Evolutionary conservation across 768 basidiomycete genomes (phyloP).

Genomic region (Lactarius quietus): DNA sequence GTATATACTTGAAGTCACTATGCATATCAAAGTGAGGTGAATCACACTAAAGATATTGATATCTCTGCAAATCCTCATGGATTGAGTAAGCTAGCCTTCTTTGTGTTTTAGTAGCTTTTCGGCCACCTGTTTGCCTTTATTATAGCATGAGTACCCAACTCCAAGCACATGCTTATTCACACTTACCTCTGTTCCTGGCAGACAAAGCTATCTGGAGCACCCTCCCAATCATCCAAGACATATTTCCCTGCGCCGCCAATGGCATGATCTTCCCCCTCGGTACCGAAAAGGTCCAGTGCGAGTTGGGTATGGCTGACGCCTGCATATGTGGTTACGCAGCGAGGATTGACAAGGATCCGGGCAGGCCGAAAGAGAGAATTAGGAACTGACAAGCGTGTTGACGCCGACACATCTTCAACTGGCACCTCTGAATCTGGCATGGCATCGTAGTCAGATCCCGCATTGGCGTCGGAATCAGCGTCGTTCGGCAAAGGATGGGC

Average conservation of each 20-base stretch:
- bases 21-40: neutral
- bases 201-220: conserved; percentile 95
- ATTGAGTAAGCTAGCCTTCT: conserved; percentile 80
- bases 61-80: conserved; percentile 55
- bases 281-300: conserved; percentile 90
- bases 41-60: conserved; percentile 10
- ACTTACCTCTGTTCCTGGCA: conserved; percentile 90
- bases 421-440: conserved; percentile 62
- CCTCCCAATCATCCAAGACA: conserved; percentile 91
- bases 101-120: conserved; percentile 86
- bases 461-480: conserved; percentile 72
- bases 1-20: too few species aligned
- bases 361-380: conserved; percentile 88
- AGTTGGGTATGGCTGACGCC: conserved; percentile 96
- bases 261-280: conserved; percentile 58
- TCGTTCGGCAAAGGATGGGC: conserved; percentile 30
- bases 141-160: conserved; percentile 2
- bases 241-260: conserved; percentile 59
- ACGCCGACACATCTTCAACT: conserved; percentile 28
- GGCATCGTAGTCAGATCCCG: conserved; percentile 84
- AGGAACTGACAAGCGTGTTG: conserved; percentile 58
- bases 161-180: neutral
- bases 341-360: conserved; percentile 90
- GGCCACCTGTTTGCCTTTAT: conserved; percentile 77
- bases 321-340: conserved; percentile 97